Percentiles rank a stretch among this genome's conserved stretches.
Conservation (phyloP, 768 basidiomycete species). For the Strobilomyces dryophilus region DNA sequence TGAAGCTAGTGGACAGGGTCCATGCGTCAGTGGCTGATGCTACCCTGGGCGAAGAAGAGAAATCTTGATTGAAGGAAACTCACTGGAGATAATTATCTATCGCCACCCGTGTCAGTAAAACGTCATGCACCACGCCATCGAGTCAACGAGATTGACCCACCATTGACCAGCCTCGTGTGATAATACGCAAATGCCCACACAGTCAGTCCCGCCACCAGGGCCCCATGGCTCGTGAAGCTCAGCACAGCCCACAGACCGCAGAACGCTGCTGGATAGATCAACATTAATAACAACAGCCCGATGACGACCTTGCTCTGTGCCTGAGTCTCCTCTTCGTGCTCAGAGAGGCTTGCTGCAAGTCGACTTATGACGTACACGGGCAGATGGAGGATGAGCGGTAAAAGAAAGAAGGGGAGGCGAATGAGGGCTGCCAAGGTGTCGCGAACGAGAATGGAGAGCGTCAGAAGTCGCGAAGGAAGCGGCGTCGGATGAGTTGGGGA, state of each 20-base stretch:
- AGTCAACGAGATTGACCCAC: conserved; percentile 41
- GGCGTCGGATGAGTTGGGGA: conserved; percentile 70
- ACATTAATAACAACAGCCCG: conserved; percentile 67
- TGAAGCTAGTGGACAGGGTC: conserved; percentile 48
- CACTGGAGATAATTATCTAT: conserved; percentile 78
- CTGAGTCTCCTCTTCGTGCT: conserved; percentile 90
- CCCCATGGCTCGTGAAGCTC: conserved; percentile 70
- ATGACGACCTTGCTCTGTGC: conserved; percentile 97
- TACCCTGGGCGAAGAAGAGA: conserved; percentile 10
- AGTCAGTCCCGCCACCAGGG: conserved; percentile 59
- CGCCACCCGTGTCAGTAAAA: conserved; percentile 4
- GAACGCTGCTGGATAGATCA: conserved; percentile 82
- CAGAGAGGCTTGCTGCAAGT: conserved; percentile 65
- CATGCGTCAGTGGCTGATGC: conserved; percentile 17
- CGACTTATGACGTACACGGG: conserved; percentile 85
- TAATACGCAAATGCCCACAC: conserved; percentile 81
- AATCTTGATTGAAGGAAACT: conserved; percentile 20
- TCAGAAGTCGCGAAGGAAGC: conserved; percentile 79
- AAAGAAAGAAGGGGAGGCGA: conserved; percentile 82
- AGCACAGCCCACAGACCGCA: conserved; percentile 83
- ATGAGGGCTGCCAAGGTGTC: conserved; percentile 69
- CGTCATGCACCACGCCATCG: conserved; percentile 22
- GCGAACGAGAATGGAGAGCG: conserved; percentile 71
- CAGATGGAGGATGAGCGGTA: conserved; percentile 78
- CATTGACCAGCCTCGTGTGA: conserved; percentile 83